A percentile compares a stretch with the other conserved stretches of the same genome.
These are phyloP conservation scores for Curvularia verruculosa DNA, from an alignment of 2,329 filamentous ascomycete species.

Conservation along the genomic window DNA sequence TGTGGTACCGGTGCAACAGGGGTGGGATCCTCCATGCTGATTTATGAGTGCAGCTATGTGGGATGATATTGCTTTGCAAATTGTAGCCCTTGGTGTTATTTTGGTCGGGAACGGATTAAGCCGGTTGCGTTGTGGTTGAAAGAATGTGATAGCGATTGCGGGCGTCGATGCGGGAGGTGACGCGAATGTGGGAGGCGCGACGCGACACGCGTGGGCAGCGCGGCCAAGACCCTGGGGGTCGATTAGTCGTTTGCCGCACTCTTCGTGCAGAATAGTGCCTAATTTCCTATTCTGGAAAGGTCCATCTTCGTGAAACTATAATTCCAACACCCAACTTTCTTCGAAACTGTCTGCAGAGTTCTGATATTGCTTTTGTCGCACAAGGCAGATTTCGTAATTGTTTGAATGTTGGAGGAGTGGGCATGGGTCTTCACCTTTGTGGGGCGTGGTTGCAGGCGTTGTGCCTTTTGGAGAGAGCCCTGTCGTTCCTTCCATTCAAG, in stretches of 20 bases:
- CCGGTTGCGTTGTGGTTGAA: constrained; percentile 11
- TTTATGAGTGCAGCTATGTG: background rate
- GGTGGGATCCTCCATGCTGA: constrained; percentile 39
- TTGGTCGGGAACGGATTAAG: background rate
- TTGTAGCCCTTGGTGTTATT: background rate
- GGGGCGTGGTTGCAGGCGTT: background rate
- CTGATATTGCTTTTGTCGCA: background rate
- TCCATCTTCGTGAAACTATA: constrained; percentile 4
- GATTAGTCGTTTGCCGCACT: constrained; percentile 8
- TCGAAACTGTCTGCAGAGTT: background rate
- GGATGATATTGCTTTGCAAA: background rate
- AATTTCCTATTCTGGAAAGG: constrained; percentile 13
- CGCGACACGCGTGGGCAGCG: constrained; percentile 31
- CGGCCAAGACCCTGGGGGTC: constrained; percentile 10
- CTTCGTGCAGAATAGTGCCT: constrained; percentile 9
- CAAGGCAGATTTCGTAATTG: background rate
- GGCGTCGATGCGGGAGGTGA: constrained; percentile 21
- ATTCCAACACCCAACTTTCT: background rate
- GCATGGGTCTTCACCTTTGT: background rate
- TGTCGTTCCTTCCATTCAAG: constrained; percentile 6
- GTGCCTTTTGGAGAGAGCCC: constrained; percentile 2
- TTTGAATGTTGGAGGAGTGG: background rate
- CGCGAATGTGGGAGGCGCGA: constrained; percentile 35
- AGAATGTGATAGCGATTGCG: constrained; percentile 16
- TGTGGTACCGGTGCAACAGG: constrained; percentile 26